Evolutionary conservation across 306 rosid species (phyloP).

Genomic region (Pachyrhizus erosus): DNA sequence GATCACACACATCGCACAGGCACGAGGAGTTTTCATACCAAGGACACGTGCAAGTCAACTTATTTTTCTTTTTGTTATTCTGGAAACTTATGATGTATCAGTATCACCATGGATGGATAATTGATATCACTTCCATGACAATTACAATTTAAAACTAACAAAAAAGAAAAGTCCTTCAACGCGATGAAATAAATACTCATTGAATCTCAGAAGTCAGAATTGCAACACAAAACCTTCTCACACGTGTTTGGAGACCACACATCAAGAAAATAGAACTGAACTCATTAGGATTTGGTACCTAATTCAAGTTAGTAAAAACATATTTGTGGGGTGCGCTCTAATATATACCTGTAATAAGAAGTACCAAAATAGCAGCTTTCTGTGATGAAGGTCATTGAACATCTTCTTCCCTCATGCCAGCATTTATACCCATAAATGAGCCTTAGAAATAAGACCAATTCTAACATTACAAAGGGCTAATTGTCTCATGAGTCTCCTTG

Average conservation of each 20-base stretch:
- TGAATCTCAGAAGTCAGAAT: constrained; percentile 43
- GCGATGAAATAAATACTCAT: constrained; percentile 12
- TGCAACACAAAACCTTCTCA: constrained; percentile 22
- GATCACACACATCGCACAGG: constrained; percentile 15
- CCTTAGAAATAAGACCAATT: constrained; percentile 5
- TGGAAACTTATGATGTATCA: constrained; percentile 24
- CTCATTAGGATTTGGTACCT: constrained; percentile 27
- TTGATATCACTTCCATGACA: constrained; percentile 22
- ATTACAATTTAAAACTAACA: constrained; percentile 28
- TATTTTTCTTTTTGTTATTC: constrained; percentile 19
- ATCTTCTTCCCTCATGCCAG: constrained; percentile 63
- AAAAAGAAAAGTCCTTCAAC: neutral
- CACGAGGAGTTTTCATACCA: constrained; percentile 24
- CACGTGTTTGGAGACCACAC: neutral
- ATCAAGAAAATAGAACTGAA: neutral
- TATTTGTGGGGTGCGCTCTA: constrained; percentile 1
- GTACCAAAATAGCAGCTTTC: constrained; percentile 54
- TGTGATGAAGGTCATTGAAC: constrained; percentile 64
- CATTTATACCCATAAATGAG: constrained; percentile 41
- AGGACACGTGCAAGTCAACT: constrained; percentile 37
- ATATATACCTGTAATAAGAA: constrained; percentile 59
- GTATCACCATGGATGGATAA: neutral
- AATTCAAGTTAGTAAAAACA: constrained; percentile 13
- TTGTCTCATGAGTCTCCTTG: constrained; percentile 41
- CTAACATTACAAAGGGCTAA: constrained; percentile 19